Conservation (phyloP, 164 flowering plant genomes). For the Euptelea pleiosperma region DNA sequence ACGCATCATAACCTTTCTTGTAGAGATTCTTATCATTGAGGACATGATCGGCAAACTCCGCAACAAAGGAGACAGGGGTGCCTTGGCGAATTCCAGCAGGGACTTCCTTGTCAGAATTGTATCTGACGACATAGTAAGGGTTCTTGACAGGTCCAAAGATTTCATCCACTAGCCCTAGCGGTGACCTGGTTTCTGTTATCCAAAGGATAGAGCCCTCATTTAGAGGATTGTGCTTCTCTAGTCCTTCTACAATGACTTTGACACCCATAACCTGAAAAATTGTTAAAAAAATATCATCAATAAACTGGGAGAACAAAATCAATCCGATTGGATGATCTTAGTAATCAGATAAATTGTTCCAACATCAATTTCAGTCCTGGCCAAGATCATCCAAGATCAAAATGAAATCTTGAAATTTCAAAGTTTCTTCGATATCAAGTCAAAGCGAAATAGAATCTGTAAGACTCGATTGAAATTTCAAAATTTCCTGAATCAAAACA, state of each 20-base stretch:
- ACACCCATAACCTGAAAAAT: slow-evolving; percentile 56
- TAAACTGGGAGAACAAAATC: not conserved
- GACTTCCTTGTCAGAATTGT: slow-evolving; percentile 72
- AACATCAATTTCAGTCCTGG: no score
- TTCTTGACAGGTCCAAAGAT: slow-evolving; percentile 92
- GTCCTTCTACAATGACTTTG: slow-evolving; percentile 86
- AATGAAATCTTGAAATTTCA: no score
- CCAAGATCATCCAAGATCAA: no score
- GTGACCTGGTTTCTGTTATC: slow-evolving; percentile 65
- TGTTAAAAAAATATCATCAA: not conserved
- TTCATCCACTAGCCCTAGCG: slow-evolving; percentile 83
- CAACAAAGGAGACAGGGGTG: slow-evolving; percentile 62
- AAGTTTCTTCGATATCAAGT: no score
- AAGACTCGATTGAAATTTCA: no score
- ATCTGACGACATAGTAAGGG: slow-evolving; percentile 83
- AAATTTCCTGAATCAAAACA: no score
- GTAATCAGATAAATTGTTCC: not conserved
- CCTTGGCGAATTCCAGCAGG: slow-evolving; percentile 68
- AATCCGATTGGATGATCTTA: not conserved
- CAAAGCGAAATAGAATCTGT: no score
- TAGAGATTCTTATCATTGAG: slow-evolving; percentile 64
- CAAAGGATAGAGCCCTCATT: slow-evolving; percentile 94
- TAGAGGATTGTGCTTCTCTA: slow-evolving; percentile 83
- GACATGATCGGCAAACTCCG: slow-evolving; percentile 73
- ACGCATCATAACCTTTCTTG: slow-evolving; percentile 92